Conservation (phyloP, 305 asterid species). For the Salvia sclarea region DNA sequence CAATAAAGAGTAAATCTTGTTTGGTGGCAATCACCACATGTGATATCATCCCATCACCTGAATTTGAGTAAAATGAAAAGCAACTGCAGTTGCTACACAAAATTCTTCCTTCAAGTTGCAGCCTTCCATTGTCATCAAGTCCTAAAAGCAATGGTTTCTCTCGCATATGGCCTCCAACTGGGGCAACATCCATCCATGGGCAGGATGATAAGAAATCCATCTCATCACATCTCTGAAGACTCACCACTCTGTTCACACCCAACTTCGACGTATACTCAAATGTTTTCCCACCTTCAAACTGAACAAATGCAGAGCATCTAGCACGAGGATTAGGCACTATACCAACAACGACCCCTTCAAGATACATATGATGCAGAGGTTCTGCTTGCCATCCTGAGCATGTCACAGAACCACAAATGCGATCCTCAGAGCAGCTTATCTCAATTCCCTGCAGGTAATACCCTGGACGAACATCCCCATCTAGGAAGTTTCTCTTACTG, state of each 20-base stretch:
- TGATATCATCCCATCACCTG: slow-evolving; percentile 59
- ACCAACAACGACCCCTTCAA: slow-evolving; percentile 64
- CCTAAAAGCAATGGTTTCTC: slow-evolving; percentile 70
- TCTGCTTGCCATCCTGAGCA: slow-evolving; percentile 83
- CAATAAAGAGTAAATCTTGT: slow-evolving; percentile 78
- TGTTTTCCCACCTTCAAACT: slow-evolving; percentile 80
- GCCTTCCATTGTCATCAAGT: slow-evolving; percentile 74
- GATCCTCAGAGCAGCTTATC: slow-evolving; percentile 67
- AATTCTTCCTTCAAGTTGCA: slow-evolving; percentile 61
- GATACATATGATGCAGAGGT: slow-evolving; percentile 46
- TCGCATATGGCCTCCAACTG: slow-evolving; percentile 42
- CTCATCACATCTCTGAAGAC: slow-evolving; percentile 62
- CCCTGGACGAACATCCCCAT: slow-evolving; percentile 44
- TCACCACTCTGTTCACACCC: slow-evolving; percentile 42
- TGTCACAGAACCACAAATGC: slow-evolving; percentile 62
- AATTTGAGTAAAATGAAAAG: slow-evolving; percentile 79
- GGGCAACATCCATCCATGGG: slow-evolving; percentile 70
- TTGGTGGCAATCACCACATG: slow-evolving; percentile 77
- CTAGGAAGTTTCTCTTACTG: slow-evolving; percentile 31
- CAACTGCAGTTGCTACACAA: slow-evolving; percentile 83
- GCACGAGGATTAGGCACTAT: slow-evolving; percentile 46
- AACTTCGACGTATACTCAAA: slow-evolving; percentile 58
- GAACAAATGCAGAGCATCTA: slow-evolving; percentile 63
- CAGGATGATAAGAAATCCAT: slow-evolving; percentile 70
- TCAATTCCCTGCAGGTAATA: slow-evolving; percentile 72